Evolutionary conservation across 2,329 filamentous ascomycete genomes (phyloP).

Genomic region (Diaporthe citriasiana): DNA sequence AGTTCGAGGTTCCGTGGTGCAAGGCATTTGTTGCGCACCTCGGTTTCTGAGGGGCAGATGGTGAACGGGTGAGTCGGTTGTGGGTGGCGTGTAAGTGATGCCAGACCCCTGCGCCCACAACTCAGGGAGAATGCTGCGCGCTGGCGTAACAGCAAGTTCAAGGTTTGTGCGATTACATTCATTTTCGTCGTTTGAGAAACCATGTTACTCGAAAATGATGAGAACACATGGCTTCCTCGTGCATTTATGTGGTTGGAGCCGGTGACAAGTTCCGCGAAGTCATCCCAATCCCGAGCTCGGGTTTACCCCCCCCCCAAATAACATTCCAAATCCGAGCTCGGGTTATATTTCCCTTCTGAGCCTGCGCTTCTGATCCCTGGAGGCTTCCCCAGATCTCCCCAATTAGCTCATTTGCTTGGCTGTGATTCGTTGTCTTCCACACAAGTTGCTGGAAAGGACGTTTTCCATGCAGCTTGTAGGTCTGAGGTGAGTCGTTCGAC

Average conservation of each 20-base stretch:
- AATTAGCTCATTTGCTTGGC: not conserved
- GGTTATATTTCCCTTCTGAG: constrained; percentile 10
- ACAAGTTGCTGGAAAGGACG: not conserved
- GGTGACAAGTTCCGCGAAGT: not conserved
- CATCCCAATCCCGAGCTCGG: constrained; percentile 51
- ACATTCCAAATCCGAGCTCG: constrained; percentile 1
- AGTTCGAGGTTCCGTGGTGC: constrained; percentile 66
- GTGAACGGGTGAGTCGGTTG: constrained; percentile 42
- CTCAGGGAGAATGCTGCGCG: not conserved
- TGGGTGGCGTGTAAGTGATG: constrained; percentile 2
- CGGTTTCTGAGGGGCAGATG: constrained; percentile 55
- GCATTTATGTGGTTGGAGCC: not conserved
- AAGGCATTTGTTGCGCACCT: constrained; percentile 57
- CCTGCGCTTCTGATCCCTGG: not conserved
- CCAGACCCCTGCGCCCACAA: not conserved
- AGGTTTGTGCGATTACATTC: not conserved
- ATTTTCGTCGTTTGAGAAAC: not conserved
- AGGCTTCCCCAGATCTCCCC: not conserved
- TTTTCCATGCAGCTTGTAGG: not conserved
- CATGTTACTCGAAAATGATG: not conserved
- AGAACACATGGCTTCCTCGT: not conserved
- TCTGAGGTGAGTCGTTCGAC: not conserved
- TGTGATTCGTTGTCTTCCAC: not conserved
- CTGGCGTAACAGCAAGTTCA: not conserved
- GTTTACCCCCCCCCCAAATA: not conserved